Evolutionary conservation across 192 early-diverging fungal species (phyloP), one percentile per base, ranked within the genome.

Genomic region (Pecoramyces ruminantium): DNA sequence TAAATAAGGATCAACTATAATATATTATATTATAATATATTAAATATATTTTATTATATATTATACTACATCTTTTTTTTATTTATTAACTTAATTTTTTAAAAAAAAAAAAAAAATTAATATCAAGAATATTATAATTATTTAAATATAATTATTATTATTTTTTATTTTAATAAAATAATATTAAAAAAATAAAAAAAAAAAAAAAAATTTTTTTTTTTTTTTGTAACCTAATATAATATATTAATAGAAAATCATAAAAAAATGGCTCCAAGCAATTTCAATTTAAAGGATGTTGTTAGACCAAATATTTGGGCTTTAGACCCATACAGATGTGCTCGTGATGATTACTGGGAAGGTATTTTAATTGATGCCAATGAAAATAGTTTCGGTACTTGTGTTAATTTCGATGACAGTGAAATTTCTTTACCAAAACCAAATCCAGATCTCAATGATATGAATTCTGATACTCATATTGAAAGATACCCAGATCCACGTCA

Each of bases 301-400:
- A 92, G 95, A 18, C 95, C 94, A 34, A 96, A 96, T 81, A 96
- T 96, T 83, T 85, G 91, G 78, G 82, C 87, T 39, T 88, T 96
- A 38, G 88, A 92, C 83, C 96, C 98, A 28, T 99, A 99, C 86
- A 92, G 96, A 83, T 98, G 97, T 85, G 98, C 98, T 38, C 93
- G 98, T 80, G 98, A 99, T 84, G 98, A 99, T 87, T 99, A 95
- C 85, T 92, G 88, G 79, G 84, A 86, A 13, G 98, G 98, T 30
- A 93, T 99, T 78, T 87, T 99, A 18, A 90, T 99, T n/a, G 97
- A 99, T 83, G 97, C 98, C 38, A 99, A 99, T 84, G 97, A 99
- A 85, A 99, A 99, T 89, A 90, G 94, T 79, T 95, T 93, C 84
- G 98, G 98, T 1, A 86, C 92, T 0, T 86, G 82, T 29, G 84